These are phyloP conservation scores for Arabidopsis lyrata DNA, from an alignment of 441 rosid species.

Conservation along the genomic window DNA sequence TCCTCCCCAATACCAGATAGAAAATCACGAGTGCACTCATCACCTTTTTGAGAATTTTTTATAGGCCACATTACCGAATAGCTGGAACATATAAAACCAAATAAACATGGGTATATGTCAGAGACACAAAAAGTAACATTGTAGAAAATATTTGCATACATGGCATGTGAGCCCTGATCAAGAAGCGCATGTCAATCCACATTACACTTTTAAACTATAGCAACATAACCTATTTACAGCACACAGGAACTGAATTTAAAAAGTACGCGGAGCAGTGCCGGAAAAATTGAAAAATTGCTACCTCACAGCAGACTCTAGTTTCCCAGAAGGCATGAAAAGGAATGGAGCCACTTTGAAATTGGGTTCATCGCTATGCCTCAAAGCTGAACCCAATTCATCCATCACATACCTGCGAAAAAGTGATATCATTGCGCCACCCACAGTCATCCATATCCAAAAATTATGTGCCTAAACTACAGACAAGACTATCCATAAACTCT, in stretches of 20 bases:
- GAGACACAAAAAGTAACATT: conserved; percentile 14
- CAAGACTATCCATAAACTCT: not conserved
- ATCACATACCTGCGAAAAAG: conserved; percentile 78
- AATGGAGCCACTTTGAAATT: conserved; percentile 91
- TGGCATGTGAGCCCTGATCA: conserved; percentile 8
- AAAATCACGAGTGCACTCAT: conserved; percentile 91
- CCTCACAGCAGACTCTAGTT: conserved; percentile 90
- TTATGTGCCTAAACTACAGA: not conserved
- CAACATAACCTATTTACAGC: not conserved
- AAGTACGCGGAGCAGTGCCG: not conserved
- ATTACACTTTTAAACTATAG: conserved; percentile 10
- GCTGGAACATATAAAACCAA: conserved; percentile 52
- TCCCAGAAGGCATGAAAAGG: conserved; percentile 91
- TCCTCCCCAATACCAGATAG: conserved; percentile 90
- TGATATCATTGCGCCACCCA: conserved; percentile 19
- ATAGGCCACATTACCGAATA: conserved; percentile 90
- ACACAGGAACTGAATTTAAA: not conserved
- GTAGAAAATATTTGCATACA: conserved; percentile 15
- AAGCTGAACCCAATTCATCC: conserved; percentile 96
- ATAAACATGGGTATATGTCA: conserved; percentile 22
- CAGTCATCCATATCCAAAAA: conserved; percentile 11
- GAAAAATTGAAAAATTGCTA: conserved; percentile 31
- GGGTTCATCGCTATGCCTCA: conserved; percentile 88
- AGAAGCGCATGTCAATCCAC: conserved; percentile 22
- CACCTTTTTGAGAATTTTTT: conserved; percentile 59